Percentiles rank a stretch among this genome's conserved stretches.
phyloP scores from a whole-genome alignment of 2,329 filamentous ascomycete genomes.

The Calonectria montana region DNA sequence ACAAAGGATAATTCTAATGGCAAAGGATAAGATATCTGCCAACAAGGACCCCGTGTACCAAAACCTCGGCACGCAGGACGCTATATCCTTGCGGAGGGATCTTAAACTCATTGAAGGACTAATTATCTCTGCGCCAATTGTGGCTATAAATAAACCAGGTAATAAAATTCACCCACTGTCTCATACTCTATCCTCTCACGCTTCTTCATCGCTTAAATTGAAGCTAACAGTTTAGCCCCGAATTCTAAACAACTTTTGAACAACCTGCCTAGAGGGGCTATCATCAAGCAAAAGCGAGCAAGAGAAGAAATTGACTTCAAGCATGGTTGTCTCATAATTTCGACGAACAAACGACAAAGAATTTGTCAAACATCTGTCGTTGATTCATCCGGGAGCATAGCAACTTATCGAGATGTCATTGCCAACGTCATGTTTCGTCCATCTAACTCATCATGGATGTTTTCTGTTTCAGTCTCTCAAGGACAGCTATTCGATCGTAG shows the following conservation, averaged over 20 bases:
- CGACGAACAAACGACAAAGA: constrained; percentile 24
- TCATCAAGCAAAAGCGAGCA: constrained; percentile 27
- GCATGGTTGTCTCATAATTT: constrained; percentile 13
- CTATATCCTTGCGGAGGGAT: neutral
- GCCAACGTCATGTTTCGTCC: constrained; percentile 27
- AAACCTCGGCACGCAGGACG: neutral
- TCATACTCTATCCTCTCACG: neutral
- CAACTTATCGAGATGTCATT: constrained; percentile 3
- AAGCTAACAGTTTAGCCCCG: neutral
- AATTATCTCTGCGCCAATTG: neutral
- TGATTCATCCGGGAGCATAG: neutral
- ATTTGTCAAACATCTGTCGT: neutral
- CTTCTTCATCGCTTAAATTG: neutral
- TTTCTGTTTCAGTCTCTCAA: constrained; percentile 24
- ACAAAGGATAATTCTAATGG: constrained; percentile 7
- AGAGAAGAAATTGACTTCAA: constrained; percentile 24
- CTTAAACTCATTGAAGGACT: neutral
- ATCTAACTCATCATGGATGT: neutral
- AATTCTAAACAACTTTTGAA: neutral
- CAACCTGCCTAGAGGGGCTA: neutral
- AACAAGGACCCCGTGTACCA: neutral
- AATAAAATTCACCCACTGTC: neutral
- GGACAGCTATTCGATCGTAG: constrained; percentile 29
- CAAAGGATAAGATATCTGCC: neutral
- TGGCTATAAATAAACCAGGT: neutral